Percentiles rank a stretch among this genome's conserved stretches.
Conservation (phyloP, 129 eudicot species). For the Silybum marianum region DNA sequence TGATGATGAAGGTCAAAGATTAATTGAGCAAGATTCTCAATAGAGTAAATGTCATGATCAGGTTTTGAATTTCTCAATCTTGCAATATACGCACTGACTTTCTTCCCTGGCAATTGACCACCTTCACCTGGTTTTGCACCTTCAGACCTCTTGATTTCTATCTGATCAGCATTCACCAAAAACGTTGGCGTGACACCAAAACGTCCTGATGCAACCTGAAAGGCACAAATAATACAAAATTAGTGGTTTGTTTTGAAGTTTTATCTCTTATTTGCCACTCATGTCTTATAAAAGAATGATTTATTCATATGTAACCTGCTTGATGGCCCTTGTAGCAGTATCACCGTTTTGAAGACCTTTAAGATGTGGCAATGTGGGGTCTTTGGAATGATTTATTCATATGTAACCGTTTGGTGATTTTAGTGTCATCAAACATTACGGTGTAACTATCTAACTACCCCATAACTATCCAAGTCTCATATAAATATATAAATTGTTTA, state of each 20-base stretch:
- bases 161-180: constrained; percentile 93
- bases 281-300: background rate
- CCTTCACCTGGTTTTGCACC: constrained; percentile 99
- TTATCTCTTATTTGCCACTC: background rate
- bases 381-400: too few species aligned
- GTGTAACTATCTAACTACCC: too few species aligned
- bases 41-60: constrained; percentile 98
- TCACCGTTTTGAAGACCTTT: too few species aligned
- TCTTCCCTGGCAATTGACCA: too few species aligned
- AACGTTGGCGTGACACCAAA: constrained; percentile 99
- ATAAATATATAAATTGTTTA: too few species aligned
- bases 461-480: too few species aligned
- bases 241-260: background rate
- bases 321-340: too few species aligned
- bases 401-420: too few species aligned
- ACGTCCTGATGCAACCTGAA: constrained; percentile 98
- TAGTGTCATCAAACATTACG: too few species aligned
- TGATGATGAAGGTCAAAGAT: constrained; percentile 99
- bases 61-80: constrained; percentile 96
- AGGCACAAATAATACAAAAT: constrained; percentile 7
- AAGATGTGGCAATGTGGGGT: too few species aligned
- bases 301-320: too few species aligned
- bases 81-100: constrained; percentile 99
- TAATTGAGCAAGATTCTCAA: constrained; percentile 98
- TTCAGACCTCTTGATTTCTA: constrained; percentile 94